Base-by-base conservation (phyloP, 164 flowering plant species). In the Saururus chinensis region DNA sequence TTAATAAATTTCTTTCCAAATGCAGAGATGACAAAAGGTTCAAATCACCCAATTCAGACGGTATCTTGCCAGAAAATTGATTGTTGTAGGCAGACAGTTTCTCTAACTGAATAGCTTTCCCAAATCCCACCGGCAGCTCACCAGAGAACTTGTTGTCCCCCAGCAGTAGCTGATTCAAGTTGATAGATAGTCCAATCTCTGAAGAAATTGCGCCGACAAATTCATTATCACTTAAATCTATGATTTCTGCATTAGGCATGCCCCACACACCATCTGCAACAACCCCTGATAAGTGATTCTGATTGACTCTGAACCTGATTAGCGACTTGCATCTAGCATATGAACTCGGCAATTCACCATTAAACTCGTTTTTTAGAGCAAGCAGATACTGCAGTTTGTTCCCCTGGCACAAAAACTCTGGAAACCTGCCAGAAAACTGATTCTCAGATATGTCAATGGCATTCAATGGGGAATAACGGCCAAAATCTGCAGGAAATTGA, bases 371-470 rank as follows among this genome's bases (percentile, higher is more conserved):
- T 13, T 60, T 76, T 60, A 93, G 48, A 21, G 92, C 89, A 53
- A 90, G 95, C 71, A 93, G 77, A 62, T 57, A 63, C 64, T 59
- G 64, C 17, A 93, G 65, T 10, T 60, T 76, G 37, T 68, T 70
- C 45, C 59, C 76, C 56, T 76, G 75, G 64, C 99, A 93, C 61
- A 93, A 73, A 80, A 72, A 85, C 53, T 70, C 67, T 0, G 97
- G 99, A 45, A 93, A 87, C 3, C 20, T 58, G 54, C 99, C 99
- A 0, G 97, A 76, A 51, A 93, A 91, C 35, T 73, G 66, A 68
- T 93, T 93, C 66, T 93, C 97, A 0, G 99, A 93, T 68, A 93
- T 82, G 76, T 93, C 99, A 7, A 93, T 58, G 40, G 78, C 79
- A 12, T 42, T 53, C 60, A 93, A 58, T 0, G 85, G 88, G 0